Percentiles rank a stretch among this genome's conserved stretches.
Conservation (phyloP, 768 basidiomycete species). For the Pholiota molesta region DNA sequence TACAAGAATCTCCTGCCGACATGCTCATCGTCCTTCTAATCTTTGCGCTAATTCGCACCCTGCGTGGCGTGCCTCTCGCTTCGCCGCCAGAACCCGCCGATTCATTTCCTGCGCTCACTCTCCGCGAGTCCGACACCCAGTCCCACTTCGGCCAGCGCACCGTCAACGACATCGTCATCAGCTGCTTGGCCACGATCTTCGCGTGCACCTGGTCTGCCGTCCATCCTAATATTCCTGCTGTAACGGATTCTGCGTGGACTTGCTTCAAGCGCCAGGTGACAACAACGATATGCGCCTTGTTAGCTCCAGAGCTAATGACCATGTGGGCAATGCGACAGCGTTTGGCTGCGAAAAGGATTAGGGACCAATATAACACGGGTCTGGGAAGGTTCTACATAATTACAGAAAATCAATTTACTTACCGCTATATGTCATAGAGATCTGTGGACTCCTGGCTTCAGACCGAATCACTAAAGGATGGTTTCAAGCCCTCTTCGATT, state of each 20-base stretch:
- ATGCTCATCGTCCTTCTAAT: neutral
- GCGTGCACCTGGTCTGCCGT: conserved; percentile 13
- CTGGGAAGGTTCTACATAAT: neutral
- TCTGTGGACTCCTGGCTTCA: no score
- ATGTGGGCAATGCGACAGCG: conserved; percentile 24
- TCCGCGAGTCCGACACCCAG: neutral
- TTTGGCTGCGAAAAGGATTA: conserved; percentile 14
- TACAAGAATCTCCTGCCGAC: no score
- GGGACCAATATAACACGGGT: conserved; percentile 11
- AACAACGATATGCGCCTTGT: conserved; percentile 9
- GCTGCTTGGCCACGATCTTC: conserved; percentile 12
- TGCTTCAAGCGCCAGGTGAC: neutral
- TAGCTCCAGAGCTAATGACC: conserved; percentile 23
- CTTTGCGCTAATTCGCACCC: neutral
- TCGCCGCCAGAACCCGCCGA: neutral
- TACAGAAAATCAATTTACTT: neutral
- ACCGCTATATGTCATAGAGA: no score
- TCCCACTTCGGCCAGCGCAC: neutral
- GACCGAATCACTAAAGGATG: no score
- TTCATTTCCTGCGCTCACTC: neutral
- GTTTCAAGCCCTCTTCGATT: neutral
- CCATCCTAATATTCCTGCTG: conserved; percentile 16
- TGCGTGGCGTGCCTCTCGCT: neutral
- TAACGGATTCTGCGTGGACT: neutral
- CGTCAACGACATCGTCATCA: conserved; percentile 1